Conservation (phyloP, 2,329 filamentous ascomycete species). For the Neurospora sp. region DNA sequence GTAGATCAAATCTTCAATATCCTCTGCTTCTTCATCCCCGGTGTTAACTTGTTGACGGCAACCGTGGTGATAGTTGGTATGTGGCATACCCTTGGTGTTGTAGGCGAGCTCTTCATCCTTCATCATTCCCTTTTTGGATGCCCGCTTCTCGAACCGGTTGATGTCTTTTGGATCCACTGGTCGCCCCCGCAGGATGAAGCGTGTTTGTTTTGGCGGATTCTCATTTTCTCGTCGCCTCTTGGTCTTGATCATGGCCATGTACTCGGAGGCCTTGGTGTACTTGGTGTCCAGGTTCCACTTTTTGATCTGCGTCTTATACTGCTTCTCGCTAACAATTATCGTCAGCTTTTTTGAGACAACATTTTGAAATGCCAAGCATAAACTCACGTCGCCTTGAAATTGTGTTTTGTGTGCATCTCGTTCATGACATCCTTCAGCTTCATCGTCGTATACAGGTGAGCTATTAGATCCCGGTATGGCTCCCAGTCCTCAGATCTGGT, state of each 20-base stretch:
- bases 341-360: background rate
- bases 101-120: conserved; percentile 8
- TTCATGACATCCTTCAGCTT: conserved; percentile 29
- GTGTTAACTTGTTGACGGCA: background rate
- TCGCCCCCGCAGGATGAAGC: conserved; percentile 20
- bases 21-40: background rate
- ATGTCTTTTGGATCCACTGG: conserved; percentile 21
- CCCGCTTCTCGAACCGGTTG: conserved; percentile 20
- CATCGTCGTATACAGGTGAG: conserved; percentile 22
- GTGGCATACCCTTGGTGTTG: conserved; percentile 3
- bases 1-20: conserved; percentile 7
- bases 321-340: conserved; percentile 16
- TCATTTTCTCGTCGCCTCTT: conserved; percentile 16
- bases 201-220: conserved; percentile 17
- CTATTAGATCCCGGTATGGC: conserved; percentile 21
- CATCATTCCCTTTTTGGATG: conserved; percentile 18
- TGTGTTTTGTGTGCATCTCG: conserved; percentile 22
- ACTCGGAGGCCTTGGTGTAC: conserved; percentile 24
- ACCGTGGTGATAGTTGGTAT: conserved; percentile 5
- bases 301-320: conserved; percentile 25
- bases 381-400: conserved; percentile 24
- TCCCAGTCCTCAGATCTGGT: conserved; percentile 24
- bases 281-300: conserved; percentile 26
- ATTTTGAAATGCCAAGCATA: background rate
- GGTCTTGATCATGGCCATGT: conserved; percentile 23